Conservation (phyloP, 441 rosid species). For the Gossypium lobatum region DNA sequence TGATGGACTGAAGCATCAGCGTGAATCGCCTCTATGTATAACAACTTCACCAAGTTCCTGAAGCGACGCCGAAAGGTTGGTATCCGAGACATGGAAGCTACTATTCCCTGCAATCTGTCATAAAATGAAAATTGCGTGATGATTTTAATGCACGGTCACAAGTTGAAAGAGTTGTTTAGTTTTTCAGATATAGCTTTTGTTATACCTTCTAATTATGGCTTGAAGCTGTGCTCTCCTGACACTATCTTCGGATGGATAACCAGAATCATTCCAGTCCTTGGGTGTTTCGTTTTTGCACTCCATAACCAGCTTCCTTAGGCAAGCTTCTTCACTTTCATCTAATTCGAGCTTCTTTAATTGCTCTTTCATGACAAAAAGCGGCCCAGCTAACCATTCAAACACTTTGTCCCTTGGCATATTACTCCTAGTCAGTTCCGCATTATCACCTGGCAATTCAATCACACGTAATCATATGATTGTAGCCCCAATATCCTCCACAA, state of each 20-base stretch:
- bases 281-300: slow-evolving; percentile 43
- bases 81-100: slow-evolving; percentile 59
- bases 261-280: slow-evolving; percentile 60
- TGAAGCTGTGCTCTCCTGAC: slow-evolving; percentile 79
- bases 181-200: not conserved
- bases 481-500: not conserved
- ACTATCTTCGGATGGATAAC: slow-evolving; percentile 49
- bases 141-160: not conserved
- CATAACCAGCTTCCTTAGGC: slow-evolving; percentile 47
- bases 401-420: slow-evolving; percentile 60
- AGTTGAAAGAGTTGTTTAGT: not conserved
- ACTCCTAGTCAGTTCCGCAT: slow-evolving; percentile 49
- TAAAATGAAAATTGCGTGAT: not conserved
- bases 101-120: slow-evolving; percentile 69
- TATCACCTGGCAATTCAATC: slow-evolving; percentile 39
- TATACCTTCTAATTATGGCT: slow-evolving; percentile 71
- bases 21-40: slow-evolving; percentile 57
- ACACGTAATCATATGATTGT: slow-evolving; percentile 5
- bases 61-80: slow-evolving; percentile 74
- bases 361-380: slow-evolving; percentile 70
- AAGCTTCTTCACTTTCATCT: slow-evolving; percentile 49
- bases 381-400: slow-evolving; percentile 62
- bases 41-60: slow-evolving; percentile 50
- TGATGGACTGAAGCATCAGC: slow-evolving; percentile 34
- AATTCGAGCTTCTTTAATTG: slow-evolving; percentile 58